Percentiles rank a stretch among this genome's conserved stretches.
Evolutionary conservation across 768 basidiomycete species (phyloP).

Genomic region (Clavulina sp.): DNA sequence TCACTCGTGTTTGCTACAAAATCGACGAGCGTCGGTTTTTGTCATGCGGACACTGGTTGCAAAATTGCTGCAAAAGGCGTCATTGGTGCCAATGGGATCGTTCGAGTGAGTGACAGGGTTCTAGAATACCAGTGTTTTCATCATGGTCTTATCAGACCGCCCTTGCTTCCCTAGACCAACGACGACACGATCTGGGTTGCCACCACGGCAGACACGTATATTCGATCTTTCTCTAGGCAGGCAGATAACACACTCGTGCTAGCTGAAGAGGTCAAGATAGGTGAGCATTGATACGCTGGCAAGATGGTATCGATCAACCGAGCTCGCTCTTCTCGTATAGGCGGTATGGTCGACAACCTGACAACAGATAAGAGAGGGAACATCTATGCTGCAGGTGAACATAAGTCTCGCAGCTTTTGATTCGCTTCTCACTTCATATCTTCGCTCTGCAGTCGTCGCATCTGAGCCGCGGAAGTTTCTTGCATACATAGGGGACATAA

Average conservation of each 20-base stretch:
- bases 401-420: no score
- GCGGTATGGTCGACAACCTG: not conserved
- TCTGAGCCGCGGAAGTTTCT: not conserved
- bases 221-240: not conserved
- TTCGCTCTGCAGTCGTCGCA: not conserved
- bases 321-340: not conserved
- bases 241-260: not conserved
- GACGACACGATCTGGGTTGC: not conserved
- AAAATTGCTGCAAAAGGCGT: not conserved
- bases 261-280: not conserved
- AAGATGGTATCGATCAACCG: not conserved
- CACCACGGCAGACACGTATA: not conserved
- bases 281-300: not conserved
- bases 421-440: not conserved
- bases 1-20: not conserved
- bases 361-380: not conserved
- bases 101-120: not conserved
- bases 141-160: not conserved
- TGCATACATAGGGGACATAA: not conserved
- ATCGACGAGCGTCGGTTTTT: not conserved
- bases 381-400: not conserved
- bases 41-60: not conserved
- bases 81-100: not conserved
- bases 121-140: not conserved
- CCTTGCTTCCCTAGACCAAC: not conserved